phyloP scores from a whole-genome alignment of 441 rosid species.

The Erysimum pusillum region DNA sequence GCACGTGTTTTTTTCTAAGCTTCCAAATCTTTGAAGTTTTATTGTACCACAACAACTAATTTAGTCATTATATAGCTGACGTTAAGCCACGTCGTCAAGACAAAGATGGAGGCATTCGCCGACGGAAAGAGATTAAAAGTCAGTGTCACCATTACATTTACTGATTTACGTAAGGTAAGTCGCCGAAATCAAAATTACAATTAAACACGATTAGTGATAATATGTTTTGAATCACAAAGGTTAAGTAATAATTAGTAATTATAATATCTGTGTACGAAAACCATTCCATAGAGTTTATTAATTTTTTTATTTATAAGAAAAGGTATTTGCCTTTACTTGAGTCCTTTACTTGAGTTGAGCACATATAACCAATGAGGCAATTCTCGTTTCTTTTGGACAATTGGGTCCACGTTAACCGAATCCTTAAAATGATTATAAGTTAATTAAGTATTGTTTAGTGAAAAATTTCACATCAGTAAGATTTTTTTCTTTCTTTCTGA shows the following conservation, averaged over 20 bases:
- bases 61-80: constrained; percentile 10
- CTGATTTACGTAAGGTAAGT: constrained; percentile 25
- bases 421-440: constrained; percentile 9
- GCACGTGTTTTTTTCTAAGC: constrained; percentile 19
- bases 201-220: constrained; percentile 20
- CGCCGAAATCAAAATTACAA: constrained; percentile 16
- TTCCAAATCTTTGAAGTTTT: constrained; percentile 14
- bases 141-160: constrained; percentile 33
- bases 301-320: constrained; percentile 22
- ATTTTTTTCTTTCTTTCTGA: not conserved
- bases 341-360: constrained; percentile 19
- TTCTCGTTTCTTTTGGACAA: constrained; percentile 27
- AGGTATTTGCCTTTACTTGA: constrained; percentile 41
- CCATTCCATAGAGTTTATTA: not conserved
- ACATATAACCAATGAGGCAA: constrained; percentile 18
- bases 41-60: constrained; percentile 11
- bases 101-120: constrained; percentile 22
- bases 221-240: not conserved
- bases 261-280: not conserved
- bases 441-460: constrained; percentile 26
- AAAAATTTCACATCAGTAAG: constrained; percentile 3
- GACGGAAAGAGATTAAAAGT: constrained; percentile 39
- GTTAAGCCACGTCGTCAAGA: constrained; percentile 20
- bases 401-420: constrained; percentile 37
- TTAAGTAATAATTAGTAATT: constrained; percentile 31